phyloP scores from a whole-genome alignment of 2,329 filamentous ascomycete genomes.

The Xylariaceae sp. region DNA sequence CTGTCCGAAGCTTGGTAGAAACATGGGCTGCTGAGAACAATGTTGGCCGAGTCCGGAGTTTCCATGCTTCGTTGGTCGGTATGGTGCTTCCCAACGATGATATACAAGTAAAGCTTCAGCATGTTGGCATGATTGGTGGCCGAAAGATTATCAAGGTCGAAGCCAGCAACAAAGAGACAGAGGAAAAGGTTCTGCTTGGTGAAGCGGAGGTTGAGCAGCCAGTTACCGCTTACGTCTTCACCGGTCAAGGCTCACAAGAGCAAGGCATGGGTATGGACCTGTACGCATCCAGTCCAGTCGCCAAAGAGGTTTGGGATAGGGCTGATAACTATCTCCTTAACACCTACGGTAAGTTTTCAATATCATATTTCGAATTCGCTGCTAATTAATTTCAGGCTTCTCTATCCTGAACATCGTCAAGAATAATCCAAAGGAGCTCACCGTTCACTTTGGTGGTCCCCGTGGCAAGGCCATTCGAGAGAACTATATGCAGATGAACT shows the following conservation, averaged over 20 bases:
- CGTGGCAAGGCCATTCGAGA: slow-evolving; percentile 96
- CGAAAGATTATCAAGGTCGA: slow-evolving; percentile 99
- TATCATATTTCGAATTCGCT: neutral
- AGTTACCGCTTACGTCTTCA: slow-evolving; percentile 96
- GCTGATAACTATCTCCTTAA: slow-evolving; percentile 98
- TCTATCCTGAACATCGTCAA: slow-evolving; percentile 98
- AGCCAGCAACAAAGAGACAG: slow-evolving; percentile 91
- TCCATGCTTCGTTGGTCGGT: slow-evolving; percentile 94
- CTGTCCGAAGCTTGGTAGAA: slow-evolving; percentile 93
- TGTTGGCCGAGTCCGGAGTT: slow-evolving; percentile 94
- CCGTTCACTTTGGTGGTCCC: slow-evolving; percentile 96
- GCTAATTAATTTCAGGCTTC: slow-evolving; percentile 66
- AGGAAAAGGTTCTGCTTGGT: slow-evolving; percentile 93
- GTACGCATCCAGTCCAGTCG: slow-evolving; percentile 90
- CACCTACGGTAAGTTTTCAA: slow-evolving; percentile 79
- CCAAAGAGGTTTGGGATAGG: slow-evolving; percentile 96
- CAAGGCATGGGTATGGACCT: slow-evolving; percentile 99
- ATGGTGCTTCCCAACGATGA: slow-evolving; percentile 98
- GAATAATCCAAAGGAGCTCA: slow-evolving; percentile 99
- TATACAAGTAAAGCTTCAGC: slow-evolving; percentile 92
- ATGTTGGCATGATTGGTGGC: slow-evolving; percentile 96
- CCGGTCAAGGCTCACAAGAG: slow-evolving; percentile 96
- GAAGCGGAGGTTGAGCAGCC: slow-evolving; percentile 98
- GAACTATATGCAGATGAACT: slow-evolving; percentile 99
- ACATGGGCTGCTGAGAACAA: slow-evolving; percentile 99